Evolutionary conservation across 331 rosid genomes (phyloP).

Genomic region (Stylosanthes scabra): DNA sequence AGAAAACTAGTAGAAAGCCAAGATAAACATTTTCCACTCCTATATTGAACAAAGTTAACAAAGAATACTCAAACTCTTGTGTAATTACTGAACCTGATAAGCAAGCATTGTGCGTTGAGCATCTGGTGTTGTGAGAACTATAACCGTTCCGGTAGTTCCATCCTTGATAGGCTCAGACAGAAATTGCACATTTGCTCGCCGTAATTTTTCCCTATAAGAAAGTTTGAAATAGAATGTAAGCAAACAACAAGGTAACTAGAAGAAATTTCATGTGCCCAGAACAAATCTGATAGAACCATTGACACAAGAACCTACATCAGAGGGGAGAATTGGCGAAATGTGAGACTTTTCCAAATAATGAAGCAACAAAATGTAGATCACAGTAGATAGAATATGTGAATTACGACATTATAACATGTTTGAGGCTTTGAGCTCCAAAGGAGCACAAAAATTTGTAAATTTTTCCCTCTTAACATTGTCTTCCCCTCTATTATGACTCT

Average conservation of each 20-base stretch:
- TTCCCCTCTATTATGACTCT: not conserved
- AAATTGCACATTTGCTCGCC: conserved; percentile 88
- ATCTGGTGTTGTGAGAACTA: conserved; percentile 96
- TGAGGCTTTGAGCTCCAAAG: not conserved
- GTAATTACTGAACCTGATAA: conserved; percentile 68
- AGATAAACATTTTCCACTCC: not conserved
- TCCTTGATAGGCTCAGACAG: conserved; percentile 79
- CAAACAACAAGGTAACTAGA: conserved; percentile 1
- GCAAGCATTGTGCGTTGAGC: conserved; percentile 99
- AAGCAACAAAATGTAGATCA: conserved; percentile 21
- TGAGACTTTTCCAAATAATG: not conserved
- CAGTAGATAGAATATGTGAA: not conserved
- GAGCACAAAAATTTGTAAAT: not conserved
- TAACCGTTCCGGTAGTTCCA: conserved; percentile 95
- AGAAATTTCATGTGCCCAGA: conserved; percentile 15
- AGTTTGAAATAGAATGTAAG: conserved; percentile 8
- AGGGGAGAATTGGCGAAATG: no score
- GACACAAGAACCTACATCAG: not conserved
- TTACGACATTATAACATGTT: not conserved
- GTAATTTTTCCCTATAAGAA: conserved; percentile 64
- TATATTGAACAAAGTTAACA: not conserved
- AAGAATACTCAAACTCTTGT: conserved; percentile 6
- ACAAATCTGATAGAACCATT: conserved; percentile 11
- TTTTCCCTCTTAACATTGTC: not conserved
- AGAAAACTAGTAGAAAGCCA: not conserved